Base-by-base conservation (phyloP, 129 eudicot species). In the Pseudognaphalium luteoalbum region DNA sequence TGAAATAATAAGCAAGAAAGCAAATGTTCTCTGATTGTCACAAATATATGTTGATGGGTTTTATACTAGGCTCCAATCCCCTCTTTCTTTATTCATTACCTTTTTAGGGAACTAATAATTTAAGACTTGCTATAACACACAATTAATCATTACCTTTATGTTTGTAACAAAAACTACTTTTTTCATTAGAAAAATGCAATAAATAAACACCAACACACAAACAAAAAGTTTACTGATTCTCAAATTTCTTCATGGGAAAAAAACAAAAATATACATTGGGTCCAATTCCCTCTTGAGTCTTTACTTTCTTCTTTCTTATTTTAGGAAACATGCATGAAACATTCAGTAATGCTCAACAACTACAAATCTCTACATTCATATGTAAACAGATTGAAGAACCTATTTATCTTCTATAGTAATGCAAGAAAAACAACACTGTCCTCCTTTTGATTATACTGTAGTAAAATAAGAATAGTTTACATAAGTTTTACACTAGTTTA, bases 211-310 rank as follows among this genome's bases (percentile, higher is more conserved):
- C 41, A 6, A 35, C 41, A 35, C 41, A 35, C 41, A 35, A 25
- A 25, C 28, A 1, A 51, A 12, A 17, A 37, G 64, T 58, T 21
- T 7, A 2, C 12, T 42, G 76, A 33, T 28, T 52, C 33, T 54
- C 66, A 8, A 5, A 56, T 56, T 33, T 17, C 15, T 69, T 9
- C 21, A 41, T 68, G 34, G 73, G 58, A 35, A 57, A 20, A 20
- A 16, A 20, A 25, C 41, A 16, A 57, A n/a, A 58, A 5, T 19
- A 58, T 63, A 7, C 33, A 42, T 30, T 22, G 68, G 83, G 74
- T 64, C 74, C 72, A 69, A 58, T 77, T 59, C 74, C 75, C 81
- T 57, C 61, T 68, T 54, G n/a, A 68, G 1, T 37, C 30, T 77
- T 70, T 59, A 16, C 28, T 25, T 25, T 25, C 28, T 25, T 25